Conservation (phyloP, 2,329 filamentous ascomycete genomes). For the Fusarium succisae region DNA sequence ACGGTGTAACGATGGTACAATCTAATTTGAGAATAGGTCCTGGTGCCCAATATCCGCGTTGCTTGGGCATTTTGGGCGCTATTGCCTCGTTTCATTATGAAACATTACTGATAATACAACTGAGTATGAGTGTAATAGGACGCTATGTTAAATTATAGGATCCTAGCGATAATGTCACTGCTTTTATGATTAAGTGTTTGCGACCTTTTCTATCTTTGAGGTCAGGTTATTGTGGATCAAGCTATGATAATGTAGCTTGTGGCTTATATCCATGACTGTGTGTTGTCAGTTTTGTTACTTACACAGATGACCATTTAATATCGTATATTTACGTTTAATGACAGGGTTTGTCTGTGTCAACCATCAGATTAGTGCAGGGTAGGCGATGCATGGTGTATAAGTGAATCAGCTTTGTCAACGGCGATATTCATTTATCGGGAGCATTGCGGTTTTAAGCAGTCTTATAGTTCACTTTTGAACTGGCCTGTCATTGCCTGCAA, state of each 20-base stretch:
- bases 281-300: neutral
- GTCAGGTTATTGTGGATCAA: neutral
- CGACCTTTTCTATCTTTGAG: neutral
- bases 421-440: neutral
- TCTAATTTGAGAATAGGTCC: conserved; percentile 1
- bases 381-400: neutral
- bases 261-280: neutral
- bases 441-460: neutral
- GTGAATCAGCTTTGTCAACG: neutral
- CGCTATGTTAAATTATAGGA: neutral
- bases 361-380: neutral
- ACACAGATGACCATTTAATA: neutral
- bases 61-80: neutral
- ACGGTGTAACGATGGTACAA: neutral
- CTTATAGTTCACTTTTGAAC: too few relatives aligned
- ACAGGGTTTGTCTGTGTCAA: too few relatives aligned
- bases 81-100: conserved; percentile 11
- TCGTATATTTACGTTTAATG: neutral
- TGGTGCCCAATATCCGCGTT: neutral
- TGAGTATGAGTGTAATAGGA: neutral
- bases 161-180: neutral
- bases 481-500: neutral
- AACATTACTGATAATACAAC: neutral
- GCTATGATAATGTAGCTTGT: neutral
- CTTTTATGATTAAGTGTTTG: neutral